These are phyloP conservation scores for Pythium periplocum DNA, from an alignment of 352 stramenopile species.

Conservation along the genomic window DNA sequence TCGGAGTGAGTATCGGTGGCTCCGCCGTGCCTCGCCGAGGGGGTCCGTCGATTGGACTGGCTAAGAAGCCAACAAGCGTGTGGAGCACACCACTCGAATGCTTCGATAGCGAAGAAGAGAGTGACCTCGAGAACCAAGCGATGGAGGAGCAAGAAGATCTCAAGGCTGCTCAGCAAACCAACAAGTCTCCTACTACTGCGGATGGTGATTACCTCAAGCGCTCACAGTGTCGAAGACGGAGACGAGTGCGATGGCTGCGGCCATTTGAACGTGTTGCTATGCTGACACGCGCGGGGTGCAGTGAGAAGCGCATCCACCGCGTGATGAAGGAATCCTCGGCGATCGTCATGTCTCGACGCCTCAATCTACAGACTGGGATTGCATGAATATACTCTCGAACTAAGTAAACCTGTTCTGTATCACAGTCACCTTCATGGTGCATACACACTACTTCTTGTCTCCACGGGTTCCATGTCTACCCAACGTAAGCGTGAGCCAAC, in stretches of 20 bases:
- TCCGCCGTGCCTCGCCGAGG: slow-evolving; percentile 19
- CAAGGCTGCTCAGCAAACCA: slow-evolving; percentile 6
- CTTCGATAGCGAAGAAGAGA: neutral
- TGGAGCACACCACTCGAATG: slow-evolving; percentile 14
- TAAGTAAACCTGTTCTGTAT: too few relatives aligned
- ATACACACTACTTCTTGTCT: too few relatives aligned
- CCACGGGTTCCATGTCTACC: too few relatives aligned
- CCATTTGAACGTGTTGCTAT: slow-evolving; percentile 28
- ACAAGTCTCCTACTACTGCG: slow-evolving; percentile 1
- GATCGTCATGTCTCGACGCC: slow-evolving; percentile 43
- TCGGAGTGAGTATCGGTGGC: slow-evolving; percentile 19
- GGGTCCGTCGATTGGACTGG: slow-evolving; percentile 19
- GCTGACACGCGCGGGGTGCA: slow-evolving; percentile 37
- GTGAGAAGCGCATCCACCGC: slow-evolving; percentile 42
- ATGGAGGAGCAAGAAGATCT: neutral
- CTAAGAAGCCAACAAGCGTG: slow-evolving; percentile 15
- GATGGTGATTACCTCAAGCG: neutral
- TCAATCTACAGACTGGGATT: slow-evolving; percentile 8
- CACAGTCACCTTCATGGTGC: too few relatives aligned
- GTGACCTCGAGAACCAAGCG: slow-evolving; percentile 1
- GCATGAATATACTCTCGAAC: too few relatives aligned
- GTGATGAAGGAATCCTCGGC: slow-evolving; percentile 52
- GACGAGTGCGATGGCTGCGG: slow-evolving; percentile 19
- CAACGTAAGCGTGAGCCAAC: too few relatives aligned
- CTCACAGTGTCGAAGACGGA: slow-evolving; percentile 7